Conservation (phyloP, 768 basidiomycete species). For the Gautieria morchelliformis region DNA sequence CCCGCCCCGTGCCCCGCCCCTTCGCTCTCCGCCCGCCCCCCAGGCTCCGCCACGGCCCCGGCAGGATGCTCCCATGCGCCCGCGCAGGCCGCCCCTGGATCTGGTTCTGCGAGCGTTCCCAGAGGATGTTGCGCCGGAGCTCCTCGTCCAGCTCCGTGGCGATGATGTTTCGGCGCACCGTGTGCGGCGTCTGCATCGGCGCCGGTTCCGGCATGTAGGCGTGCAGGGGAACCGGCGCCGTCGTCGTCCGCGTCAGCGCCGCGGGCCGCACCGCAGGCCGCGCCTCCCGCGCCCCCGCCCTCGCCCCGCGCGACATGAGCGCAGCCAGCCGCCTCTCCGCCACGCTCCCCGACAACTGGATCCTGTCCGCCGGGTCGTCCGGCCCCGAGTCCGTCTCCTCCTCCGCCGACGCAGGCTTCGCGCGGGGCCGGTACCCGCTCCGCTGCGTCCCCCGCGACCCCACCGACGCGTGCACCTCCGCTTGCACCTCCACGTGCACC, state of each 20-base stretch:
- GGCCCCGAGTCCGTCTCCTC: too few species aligned
- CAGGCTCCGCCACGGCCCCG: slow-evolving; percentile 1
- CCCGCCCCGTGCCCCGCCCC: too few species aligned
- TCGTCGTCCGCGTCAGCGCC: slow-evolving; percentile 16
- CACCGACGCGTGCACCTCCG: too few species aligned
- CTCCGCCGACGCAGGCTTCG: too few species aligned
- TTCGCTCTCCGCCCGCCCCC: too few species aligned
- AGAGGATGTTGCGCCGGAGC: slow-evolving; percentile 67
- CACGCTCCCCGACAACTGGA: too few species aligned
- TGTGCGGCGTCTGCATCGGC: slow-evolving; percentile 72
- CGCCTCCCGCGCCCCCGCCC: slow-evolving; percentile 15
- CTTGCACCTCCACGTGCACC: too few species aligned
- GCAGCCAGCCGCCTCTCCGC: too few species aligned
- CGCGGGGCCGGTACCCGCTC: slow-evolving; percentile 11
- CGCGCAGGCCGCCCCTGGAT: slow-evolving; percentile 5
- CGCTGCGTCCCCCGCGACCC: not conserved
- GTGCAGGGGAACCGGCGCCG: slow-evolving; percentile 50
- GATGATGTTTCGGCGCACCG: slow-evolving; percentile 78
- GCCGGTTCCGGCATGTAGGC: slow-evolving; percentile 61
- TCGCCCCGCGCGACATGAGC: slow-evolving; percentile 3
- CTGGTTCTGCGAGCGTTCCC: slow-evolving; percentile 37
- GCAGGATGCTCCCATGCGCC: slow-evolving; percentile 1
- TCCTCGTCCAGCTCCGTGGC: slow-evolving; percentile 80
- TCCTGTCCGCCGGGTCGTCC: too few species aligned
- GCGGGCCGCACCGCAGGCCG: too few species aligned